Evolutionary conservation across 2,329 filamentous ascomycete genomes (phyloP), one percentile per base, ranked within the genome.

Genomic region (Alternaria gaisen): DNA sequence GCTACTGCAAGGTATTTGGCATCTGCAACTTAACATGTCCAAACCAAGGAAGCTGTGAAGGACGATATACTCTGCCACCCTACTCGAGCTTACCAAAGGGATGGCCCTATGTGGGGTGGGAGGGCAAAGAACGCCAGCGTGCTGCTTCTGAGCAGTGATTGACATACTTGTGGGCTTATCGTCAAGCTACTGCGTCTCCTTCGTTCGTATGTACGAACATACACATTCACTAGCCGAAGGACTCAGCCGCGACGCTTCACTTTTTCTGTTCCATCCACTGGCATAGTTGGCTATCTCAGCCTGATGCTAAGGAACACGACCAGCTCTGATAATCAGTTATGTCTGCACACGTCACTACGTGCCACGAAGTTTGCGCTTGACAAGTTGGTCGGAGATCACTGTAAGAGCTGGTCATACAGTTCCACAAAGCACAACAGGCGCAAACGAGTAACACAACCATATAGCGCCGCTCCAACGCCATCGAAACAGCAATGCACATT

Each of bases 1-100:
- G 89, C 72, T 91, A 91, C 73, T 91, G 89, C 77, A 86, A 88
- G 41, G 83, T 87, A 16, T 91, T 88, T 68, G 88, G 88, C 0
- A 68, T 89, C 26, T 91, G 89, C 74, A 66, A 83, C 56, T 65
- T 86, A 16, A 67, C 77, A 0, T 82, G 80, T 47, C 66, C 69
- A 12, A 73, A 79, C 1, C 71, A 79, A 18, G 78, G 81, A 22
- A 80, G 80, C 26, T 91, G 89, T 69, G 77, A 83, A 4, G 83
- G 83, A 3, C 84, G 87, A 58, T 91, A 90, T 71, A 79, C 78
- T 3, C 80, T 90, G 7, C 88, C 89, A 3, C 83, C 82, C 0
- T 89, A 77, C 64, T 83, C 87, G 1, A 83, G 79, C 2, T 77
- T 91, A 8, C 89, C 89, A 0, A 67, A 83, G 30, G 88, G 86